These are phyloP conservation scores for Pichia scutulata DNA, from an alignment of 805 yeast genomes.

Conservation along the genomic window DNA sequence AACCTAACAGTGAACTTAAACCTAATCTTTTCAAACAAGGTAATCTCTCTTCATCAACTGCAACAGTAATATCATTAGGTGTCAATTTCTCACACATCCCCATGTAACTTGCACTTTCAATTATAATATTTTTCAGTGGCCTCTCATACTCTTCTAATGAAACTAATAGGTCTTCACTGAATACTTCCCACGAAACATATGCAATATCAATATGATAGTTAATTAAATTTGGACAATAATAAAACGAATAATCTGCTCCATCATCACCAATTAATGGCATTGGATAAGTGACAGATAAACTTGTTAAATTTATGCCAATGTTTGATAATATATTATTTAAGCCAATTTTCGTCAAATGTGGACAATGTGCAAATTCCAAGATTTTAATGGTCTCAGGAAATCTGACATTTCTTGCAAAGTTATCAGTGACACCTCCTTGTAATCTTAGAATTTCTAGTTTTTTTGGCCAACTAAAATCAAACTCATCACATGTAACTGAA, in stretches of 20 bases:
- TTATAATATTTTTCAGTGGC: conserved; percentile 54
- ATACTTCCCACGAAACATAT: conserved; percentile 51
- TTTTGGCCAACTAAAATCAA: conserved; percentile 70
- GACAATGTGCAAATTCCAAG: conserved; percentile 83
- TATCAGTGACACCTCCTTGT: conserved; percentile 85
- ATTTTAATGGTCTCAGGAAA: conserved; percentile 68
- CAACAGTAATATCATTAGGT: conserved; percentile 84
- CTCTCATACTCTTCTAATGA: conserved; percentile 23
- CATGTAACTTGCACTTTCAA: conserved; percentile 79
- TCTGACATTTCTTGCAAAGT: conserved; percentile 58
- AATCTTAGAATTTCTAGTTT: conserved; percentile 62
- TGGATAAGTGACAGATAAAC: conserved; percentile 72
- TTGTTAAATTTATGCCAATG: conserved; percentile 58
- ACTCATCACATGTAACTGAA: conserved; percentile 62
- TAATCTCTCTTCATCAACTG: conserved; percentile 68
- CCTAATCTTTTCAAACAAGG: conserved; percentile 59
- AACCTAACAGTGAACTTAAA: conserved; percentile 73
- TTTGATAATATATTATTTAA: conserved; percentile 52
- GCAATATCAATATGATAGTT: conserved; percentile 70
- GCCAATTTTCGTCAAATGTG: conserved; percentile 59
- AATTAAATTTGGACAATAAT: conserved; percentile 66
- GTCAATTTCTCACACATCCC: conserved; percentile 79
- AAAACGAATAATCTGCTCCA: conserved; percentile 66
- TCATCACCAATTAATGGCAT: conserved; percentile 70
- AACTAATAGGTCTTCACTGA: conserved; percentile 39